Evolutionary conservation across 345 rosid species (phyloP), one percentile per base, ranked within the genome.

Genomic region (Aurinia saxatilis): DNA sequence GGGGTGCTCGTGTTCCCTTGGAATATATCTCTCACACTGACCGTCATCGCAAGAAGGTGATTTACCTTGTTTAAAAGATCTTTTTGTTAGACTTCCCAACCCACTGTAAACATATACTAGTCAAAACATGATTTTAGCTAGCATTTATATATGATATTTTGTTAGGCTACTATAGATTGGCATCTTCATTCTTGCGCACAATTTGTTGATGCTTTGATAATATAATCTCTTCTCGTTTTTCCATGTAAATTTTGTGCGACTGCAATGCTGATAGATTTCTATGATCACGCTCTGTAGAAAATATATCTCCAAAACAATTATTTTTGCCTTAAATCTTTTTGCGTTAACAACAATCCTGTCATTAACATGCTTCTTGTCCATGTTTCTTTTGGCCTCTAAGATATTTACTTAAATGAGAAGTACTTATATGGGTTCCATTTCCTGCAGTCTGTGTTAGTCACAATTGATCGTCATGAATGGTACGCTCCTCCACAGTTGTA

Each of bases 391-490:
- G 60, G 62, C 10, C 18, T 64, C 33, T 64, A 39, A 47, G 12
- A 19, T 49, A 42, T 13, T 50, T n/a, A n/a, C 64, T 17, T 49
- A 55, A 56, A 49, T 17, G 54, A 53, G 51, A 57, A 64, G 34
- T 56, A 36, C 61, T 57, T 71, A 65, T 21, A 42, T 31, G 56
- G 35, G 7, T 63, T 49, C 30, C 41, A 18, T 63, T 74, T 69
- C 41, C 62, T 80, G 82, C 88, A 93, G 99, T 85, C 88, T 42
- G 95, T 78, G 63, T 66, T 93, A 66, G 91, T 93, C 50, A 87
- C 92, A 13, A 68, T 87, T 50, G 97, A 90, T 77, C 87, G 88
- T 55, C 99, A 93, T 77, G 97, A 90, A 71, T 93, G 99, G 99
- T 93, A 87, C 65, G 90, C 89, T 45, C 80, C 90, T 70, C 95